Evolutionary conservation across 345 rosid genomes (phyloP), one percentile per base, ranked within the genome.

Genomic region (Cardiospermum halicacabum): DNA sequence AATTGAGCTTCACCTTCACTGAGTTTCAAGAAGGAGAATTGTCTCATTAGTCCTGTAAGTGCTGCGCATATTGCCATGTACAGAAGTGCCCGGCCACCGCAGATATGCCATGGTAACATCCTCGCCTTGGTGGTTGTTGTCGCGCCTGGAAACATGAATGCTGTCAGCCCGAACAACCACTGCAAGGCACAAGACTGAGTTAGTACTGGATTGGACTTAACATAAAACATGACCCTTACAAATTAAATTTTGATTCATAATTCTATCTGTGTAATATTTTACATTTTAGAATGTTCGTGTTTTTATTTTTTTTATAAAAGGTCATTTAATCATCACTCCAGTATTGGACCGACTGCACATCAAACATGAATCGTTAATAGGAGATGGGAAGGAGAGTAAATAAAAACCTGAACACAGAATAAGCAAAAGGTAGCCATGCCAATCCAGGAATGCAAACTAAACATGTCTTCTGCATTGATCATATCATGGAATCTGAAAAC

Each of bases 381-480:
- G 11, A 24, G 7, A 16, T 45, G 22, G 18, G 7, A 6, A 45
- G 18, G 7, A 12, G 4, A 43, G 4, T 5, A 43, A 43, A 15
- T 2, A 15, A 34, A 34, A 34, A 92, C 96, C 94, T 90, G 98
- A 53, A 91, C 39, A 9, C 83, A 77, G 36, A 85, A 81, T 49
- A 87, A 68, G 73, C 73, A 74, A 57, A 91, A 74, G 58, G 99
- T 89, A 45, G 40, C 18, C 21, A 88, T 55, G 25, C 97, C 97
- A 66, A 88, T 81, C 97, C 97, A 94, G 0, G 99, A 87, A 74
- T 94, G 99, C 64, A 91, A 69, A 77, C 84, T 82, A 63, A 76
- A 76, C 75, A 89, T 64, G 62, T 94, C 82, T 51, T 70, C 37
- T 0, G 73, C 27, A 37, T 65, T 28, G 18, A 55, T 4, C 85